Percentiles rank a stretch among this genome's conserved stretches.
phyloP scores from a whole-genome alignment of 305 asterid species.

The Fraxinus ornus region DNA sequence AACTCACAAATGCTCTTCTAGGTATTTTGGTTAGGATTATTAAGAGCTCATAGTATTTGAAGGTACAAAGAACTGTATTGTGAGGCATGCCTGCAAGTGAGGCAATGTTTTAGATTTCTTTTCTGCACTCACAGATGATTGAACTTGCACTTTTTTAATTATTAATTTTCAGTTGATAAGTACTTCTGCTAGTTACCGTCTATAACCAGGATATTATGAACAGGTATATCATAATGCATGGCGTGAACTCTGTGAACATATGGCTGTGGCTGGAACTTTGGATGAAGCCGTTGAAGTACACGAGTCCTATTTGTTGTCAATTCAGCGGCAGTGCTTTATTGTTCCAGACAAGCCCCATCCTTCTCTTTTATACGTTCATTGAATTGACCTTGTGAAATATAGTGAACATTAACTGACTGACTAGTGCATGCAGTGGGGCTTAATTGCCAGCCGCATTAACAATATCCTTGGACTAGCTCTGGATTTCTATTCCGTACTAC shows the following conservation, averaged over 20 bases:
- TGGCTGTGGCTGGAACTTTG: slow-evolving; percentile 76
- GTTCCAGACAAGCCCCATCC: slow-evolving; percentile 79
- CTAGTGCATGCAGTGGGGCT: slow-evolving; percentile 74
- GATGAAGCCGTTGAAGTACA: slow-evolving; percentile 97
- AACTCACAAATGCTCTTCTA: not conserved
- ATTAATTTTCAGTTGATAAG: not conserved
- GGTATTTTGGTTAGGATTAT: not conserved
- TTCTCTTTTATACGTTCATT: not conserved
- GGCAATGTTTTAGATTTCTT: not conserved
- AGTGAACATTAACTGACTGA: slow-evolving; percentile 1
- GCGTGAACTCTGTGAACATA: slow-evolving; percentile 95
- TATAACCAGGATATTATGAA: slow-evolving; percentile 25
- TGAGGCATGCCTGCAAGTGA: not conserved
- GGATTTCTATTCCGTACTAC: slow-evolving; percentile 76
- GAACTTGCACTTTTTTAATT: not conserved
- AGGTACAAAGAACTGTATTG: not conserved
- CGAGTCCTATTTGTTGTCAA: slow-evolving; percentile 80
- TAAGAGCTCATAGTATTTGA: not conserved
- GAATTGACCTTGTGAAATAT: slow-evolving; percentile 15
- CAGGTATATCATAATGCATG: slow-evolving; percentile 98
- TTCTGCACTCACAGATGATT: not conserved
- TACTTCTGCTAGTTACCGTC: slow-evolving; percentile 8
- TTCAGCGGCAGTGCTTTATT: slow-evolving; percentile 90
- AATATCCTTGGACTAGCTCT: slow-evolving; percentile 84
- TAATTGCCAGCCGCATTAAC: slow-evolving; percentile 97